A percentile compares a stretch with the other conserved stretches of the same genome.
Evolutionary conservation across 331 rosid species (phyloP).

Genomic region (Erythrophleum ivorense): DNA sequence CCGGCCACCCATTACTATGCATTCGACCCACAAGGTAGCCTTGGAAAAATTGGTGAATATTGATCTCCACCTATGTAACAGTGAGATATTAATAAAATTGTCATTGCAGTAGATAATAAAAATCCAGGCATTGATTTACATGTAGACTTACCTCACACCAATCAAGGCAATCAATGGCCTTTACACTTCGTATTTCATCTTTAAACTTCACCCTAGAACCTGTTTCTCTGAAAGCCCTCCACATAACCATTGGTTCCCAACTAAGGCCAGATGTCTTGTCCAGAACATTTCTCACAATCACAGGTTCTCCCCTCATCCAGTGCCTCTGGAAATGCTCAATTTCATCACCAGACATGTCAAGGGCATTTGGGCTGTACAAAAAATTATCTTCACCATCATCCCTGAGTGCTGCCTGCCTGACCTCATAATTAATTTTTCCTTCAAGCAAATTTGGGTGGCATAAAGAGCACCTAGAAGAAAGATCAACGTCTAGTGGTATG

Average conservation of each 20-base stretch:
- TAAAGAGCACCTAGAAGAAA: slow-evolving; percentile 37
- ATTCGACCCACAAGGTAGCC: slow-evolving; percentile 72
- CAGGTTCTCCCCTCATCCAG: slow-evolving; percentile 83
- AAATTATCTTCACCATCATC: slow-evolving; percentile 56
- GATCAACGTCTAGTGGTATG: slow-evolving; percentile 38
- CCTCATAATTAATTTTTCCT: slow-evolving; percentile 42
- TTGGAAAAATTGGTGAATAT: slow-evolving; percentile 70
- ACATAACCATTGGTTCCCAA: slow-evolving; percentile 95
- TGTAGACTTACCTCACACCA: slow-evolving; percentile 71
- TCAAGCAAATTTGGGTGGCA: slow-evolving; percentile 39
- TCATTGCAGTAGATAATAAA: slow-evolving; percentile 23
- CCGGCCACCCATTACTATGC: slow-evolving; percentile 64
- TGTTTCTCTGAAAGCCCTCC: slow-evolving; percentile 69
- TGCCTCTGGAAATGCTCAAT: slow-evolving; percentile 74
- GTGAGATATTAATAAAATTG: slow-evolving; percentile 31
- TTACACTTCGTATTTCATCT: slow-evolving; percentile 49
- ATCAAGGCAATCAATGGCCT: slow-evolving; percentile 71
- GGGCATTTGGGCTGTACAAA: slow-evolving; percentile 61
- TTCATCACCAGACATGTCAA: slow-evolving; percentile 52
- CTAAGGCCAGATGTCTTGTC: slow-evolving; percentile 84
- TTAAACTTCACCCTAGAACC: slow-evolving; percentile 55
- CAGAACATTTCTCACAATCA: slow-evolving; percentile 73
- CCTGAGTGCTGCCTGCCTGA: slow-evolving; percentile 66
- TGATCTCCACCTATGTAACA: slow-evolving; percentile 66
- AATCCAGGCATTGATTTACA: slow-evolving; percentile 7